Conservation (phyloP, 2,329 filamentous ascomycete genomes). For the Calonectria honghensis region DNA sequence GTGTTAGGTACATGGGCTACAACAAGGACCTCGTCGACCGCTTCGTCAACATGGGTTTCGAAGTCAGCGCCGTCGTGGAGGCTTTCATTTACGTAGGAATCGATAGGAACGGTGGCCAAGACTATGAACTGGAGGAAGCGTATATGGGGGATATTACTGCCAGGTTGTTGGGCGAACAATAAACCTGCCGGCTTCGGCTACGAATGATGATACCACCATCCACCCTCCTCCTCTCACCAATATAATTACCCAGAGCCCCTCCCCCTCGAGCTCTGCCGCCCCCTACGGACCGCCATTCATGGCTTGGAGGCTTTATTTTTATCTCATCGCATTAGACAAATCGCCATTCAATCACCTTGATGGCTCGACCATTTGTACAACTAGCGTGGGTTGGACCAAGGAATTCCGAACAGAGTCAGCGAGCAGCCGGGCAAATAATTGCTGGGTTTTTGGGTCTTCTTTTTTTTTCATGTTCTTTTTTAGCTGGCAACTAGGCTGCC, state of each 20-base stretch:
- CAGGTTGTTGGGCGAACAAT: constrained; percentile 86
- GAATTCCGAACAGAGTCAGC: not conserved
- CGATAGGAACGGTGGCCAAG: constrained; percentile 83
- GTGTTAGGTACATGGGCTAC: constrained; percentile 86
- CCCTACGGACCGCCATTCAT: constrained; percentile 42
- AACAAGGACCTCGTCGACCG: constrained; percentile 88
- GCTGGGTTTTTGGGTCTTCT: not conserved
- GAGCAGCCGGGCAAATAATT: not conserved
- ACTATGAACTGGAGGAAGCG: constrained; percentile 91
- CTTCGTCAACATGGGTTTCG: constrained; percentile 94
- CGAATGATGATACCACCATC: constrained; percentile 18
- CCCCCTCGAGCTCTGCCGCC: not conserved
- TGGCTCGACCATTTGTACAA: constrained; percentile 34
- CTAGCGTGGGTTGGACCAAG: not conserved
- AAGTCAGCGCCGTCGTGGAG: constrained; percentile 88
- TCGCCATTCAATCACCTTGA: constrained; percentile 16
- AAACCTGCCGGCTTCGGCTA: constrained; percentile 35
- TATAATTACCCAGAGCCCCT: not conserved
- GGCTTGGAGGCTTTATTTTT: constrained; percentile 51
- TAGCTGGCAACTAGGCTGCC: not conserved
- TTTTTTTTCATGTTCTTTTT: not conserved
- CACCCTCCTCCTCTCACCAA: not conserved
- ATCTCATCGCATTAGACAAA: constrained; percentile 38
- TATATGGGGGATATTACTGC: constrained; percentile 94
- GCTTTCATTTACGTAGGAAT: constrained; percentile 90